A percentile compares a stretch with the other conserved stretches of the same genome.
phyloP scores from a whole-genome alignment of 805 yeast species.

The Cyberlindnera lachancei region DNA sequence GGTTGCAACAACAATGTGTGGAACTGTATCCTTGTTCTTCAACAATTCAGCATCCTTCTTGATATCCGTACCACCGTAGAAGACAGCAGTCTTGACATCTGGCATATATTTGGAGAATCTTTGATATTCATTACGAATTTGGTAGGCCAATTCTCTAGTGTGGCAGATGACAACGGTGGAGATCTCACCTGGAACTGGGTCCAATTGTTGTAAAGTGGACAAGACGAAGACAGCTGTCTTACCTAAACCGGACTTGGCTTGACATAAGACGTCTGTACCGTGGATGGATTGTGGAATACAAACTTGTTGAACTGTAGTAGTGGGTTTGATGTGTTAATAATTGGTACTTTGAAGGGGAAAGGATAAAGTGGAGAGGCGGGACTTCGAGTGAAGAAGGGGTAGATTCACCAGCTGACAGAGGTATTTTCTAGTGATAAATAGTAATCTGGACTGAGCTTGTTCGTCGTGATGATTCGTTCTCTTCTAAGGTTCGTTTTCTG shows the following conservation, averaged over 20 bases:
- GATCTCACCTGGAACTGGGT: slow-evolving; percentile 95
- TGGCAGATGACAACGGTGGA: slow-evolving; percentile 93
- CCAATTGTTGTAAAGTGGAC: slow-evolving; percentile 93
- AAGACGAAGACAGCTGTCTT: slow-evolving; percentile 96
- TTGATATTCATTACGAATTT: slow-evolving; percentile 93
- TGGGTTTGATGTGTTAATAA: slow-evolving; percentile 1
- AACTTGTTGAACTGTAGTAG: slow-evolving; percentile 90
- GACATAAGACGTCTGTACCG: slow-evolving; percentile 97
- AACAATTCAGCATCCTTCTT: slow-evolving; percentile 79
- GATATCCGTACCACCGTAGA: slow-evolving; percentile 92
- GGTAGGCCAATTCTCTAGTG: slow-evolving; percentile 98
- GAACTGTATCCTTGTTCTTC: slow-evolving; percentile 88
- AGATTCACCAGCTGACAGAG: too few relatives aligned
- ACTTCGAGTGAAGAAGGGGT: too few relatives aligned
- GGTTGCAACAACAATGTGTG: slow-evolving; percentile 95
- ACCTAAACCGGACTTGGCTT: slow-evolving; percentile 99
- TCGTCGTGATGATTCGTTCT: too few relatives aligned
- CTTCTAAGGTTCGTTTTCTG: too few relatives aligned
- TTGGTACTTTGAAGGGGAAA: background rate
- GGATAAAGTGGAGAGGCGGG: slow-evolving; percentile 1
- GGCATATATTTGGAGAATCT: slow-evolving; percentile 98
- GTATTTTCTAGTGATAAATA: too few relatives aligned
- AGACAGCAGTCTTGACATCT: slow-evolving; percentile 92
- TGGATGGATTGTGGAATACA: slow-evolving; percentile 97
- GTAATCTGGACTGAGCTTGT: too few relatives aligned